Evolutionary conservation across 2,329 filamentous ascomycete species (phyloP), one percentile per base, ranked within the genome.

Genomic region (Drechslerella coelobrocha): DNA sequence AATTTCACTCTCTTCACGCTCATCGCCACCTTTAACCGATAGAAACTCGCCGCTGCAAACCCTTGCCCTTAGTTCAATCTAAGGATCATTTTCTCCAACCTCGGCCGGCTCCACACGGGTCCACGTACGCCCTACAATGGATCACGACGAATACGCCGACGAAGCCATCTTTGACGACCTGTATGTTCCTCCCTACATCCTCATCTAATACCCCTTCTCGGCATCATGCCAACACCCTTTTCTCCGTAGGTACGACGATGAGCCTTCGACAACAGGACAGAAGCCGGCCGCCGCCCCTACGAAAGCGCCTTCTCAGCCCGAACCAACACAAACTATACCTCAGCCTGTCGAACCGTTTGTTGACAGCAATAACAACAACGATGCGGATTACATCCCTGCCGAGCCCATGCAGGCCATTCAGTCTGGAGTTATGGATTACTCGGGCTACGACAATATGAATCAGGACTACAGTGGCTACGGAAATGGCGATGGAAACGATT

Each of bases 121-220:
- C 31, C 29, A 31, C 52, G 41, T 39, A 10, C 12, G 12, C 31
- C 29, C 39, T 68, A 66, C 29, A 37, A 76, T 76, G 75, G 75
- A 76, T 57, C 73, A 75, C 51, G 75, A 76, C 62, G 75, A 76
- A 60, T 72, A 74, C 51, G 74, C 91, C 75, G 92, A 96, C 76
- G 92, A 96, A 77, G 92, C 96, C 84, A 89, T 96, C 80, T 96
- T 96, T 80, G 92, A 92, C 76, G 92, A 96, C 81, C 86, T 96
- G 92, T 96, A 83, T 81, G 91, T 84, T 62, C 26, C 4, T 51
- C 43, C 23, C 19, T 29, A n/a, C 26, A 17, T 12, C 26, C 14
- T n/a, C 19, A 57, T 19, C 34, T 12, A 9, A 3, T 29, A 2
- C 47, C n/a, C 9, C 37, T 2, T 54, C 56, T 55, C n/a, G 31